Conservation (phyloP, 768 basidiomycete species). For the Chalciporus pseudorubinellus region DNA sequence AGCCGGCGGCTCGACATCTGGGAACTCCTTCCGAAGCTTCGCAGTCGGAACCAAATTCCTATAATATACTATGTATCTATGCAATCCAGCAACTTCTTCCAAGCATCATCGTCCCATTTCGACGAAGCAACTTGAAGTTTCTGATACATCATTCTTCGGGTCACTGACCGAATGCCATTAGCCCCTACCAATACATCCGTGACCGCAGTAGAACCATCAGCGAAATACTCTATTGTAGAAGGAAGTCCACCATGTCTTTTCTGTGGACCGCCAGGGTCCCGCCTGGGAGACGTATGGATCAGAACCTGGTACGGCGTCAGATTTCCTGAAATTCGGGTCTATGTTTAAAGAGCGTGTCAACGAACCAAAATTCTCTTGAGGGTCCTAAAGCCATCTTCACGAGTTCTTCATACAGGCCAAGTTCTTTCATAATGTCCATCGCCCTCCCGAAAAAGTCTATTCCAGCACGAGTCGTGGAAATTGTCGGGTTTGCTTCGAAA, state of each 20-base stretch:
- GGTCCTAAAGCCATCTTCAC: conserved; percentile 11
- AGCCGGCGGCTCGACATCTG: conserved; percentile 25
- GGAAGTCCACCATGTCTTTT: conserved; percentile 35
- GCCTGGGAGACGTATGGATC: conserved; percentile 18
- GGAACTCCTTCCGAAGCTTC: conserved; percentile 31
- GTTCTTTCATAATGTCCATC: conserved; percentile 39
- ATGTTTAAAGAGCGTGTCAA: not conserved
- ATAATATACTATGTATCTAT: conserved; percentile 39
- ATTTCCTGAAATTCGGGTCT: conserved; percentile 30
- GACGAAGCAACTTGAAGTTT: conserved; percentile 13
- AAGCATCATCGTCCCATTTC: not conserved
- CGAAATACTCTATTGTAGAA: conserved; percentile 34
- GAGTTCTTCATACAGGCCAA: conserved; percentile 39
- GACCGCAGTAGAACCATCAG: conserved; percentile 33
- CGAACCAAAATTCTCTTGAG: conserved; percentile 22
- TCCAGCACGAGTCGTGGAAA: conserved; percentile 45
- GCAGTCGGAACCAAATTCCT: conserved; percentile 34
- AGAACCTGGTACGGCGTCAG: conserved; percentile 18
- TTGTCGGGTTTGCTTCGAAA: conserved; percentile 40
- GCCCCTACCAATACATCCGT: conserved; percentile 44
- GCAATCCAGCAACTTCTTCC: conserved; percentile 14
- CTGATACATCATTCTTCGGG: conserved; percentile 28
- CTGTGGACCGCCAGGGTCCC: conserved; percentile 35
- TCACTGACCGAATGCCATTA: conserved; percentile 42
- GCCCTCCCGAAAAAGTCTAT: conserved; percentile 47